Evolutionary conservation across 2,329 filamentous ascomycete species (phyloP), one percentile per base, ranked within the genome.

Genomic region (Venturia pyrina): DNA sequence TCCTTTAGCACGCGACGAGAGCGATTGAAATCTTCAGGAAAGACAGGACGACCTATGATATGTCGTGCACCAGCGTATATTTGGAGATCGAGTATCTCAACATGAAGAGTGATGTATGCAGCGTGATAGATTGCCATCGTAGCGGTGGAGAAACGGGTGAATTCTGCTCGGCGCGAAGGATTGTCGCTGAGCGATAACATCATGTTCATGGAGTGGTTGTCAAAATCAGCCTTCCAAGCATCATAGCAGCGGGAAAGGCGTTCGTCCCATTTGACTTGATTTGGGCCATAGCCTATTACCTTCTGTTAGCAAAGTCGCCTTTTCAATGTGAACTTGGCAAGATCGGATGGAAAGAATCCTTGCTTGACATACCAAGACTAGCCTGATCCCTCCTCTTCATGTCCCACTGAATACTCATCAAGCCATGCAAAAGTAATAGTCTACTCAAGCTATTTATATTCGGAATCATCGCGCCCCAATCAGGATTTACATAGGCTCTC

Each of bases 401-500:
- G 66, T 87, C 85, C 79, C 85, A 86, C 1, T 81, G 80, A 3
- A 87, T 79, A 0, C 83, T 85, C 84, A 88, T 87, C 0, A 87
- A 73, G 0, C 85, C 85, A 61, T 87, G 85, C 0, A 87, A 75
- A 0, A 87, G 72, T 0, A 87, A 73, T 0, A 84, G 73, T 0
- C 83, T 76, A 0, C 84, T 83, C 0, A 87, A 70, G 0, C 78
- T 78, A 67, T 85, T 85, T 0, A 87, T 70, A 15, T 74, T 69
- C 2, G 75, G 72, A 0, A 76, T 73, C 5, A 76, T 72, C 17
- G 76, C 69, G 43, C 76, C 63, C 32, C 79, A 71, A 0, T 70
- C 66, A 0, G 82, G 79, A 1, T 79, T 80, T 1, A 87, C 78
- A 65, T 86, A 86, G 2, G 81, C 78, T 69, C 87, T 87, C 10